Evolutionary conservation across 2,329 filamentous ascomycete genomes (phyloP), one percentile per base, ranked within the genome.

Genomic region (Talaromyces sp.): DNA sequence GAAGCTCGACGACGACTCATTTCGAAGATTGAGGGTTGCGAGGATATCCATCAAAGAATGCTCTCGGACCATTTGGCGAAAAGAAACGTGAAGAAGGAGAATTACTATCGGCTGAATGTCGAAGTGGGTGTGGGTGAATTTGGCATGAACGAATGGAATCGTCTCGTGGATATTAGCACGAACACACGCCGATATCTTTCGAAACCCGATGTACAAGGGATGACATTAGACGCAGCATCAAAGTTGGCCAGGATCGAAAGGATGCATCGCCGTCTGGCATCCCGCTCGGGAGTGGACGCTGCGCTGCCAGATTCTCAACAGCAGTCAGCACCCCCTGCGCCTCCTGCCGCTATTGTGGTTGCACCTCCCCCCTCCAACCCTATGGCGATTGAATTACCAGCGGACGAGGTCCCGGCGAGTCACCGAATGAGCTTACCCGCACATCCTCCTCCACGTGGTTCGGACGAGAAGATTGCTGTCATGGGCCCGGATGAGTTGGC

Each of bases 81-180:
- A 73, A 86, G 92, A 37, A 86, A 89, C 28, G 91, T 98, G 64
- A 93, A 90, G 69, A 84, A 86, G 58, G 93, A 97, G 63, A 91
- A 96, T 74, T 99, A 99, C 79, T 96, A 92, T 75, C 89, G 95
- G 7, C 81, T 98, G n/a, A 99, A 99, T 67, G 95, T 98, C 44
- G 93, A 98, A 72, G 88, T 96, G 16, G 95, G 93, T 1, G 93
- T 98, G 2, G 93, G 93, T 60, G 95, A 98, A 72, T 98, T 97
- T 74, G 93, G 91, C 58, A 98, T 99, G 92, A 99, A 98, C 73
- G 95, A 98, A 74, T 99, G 95, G 95, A 86, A 91, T 70, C 86
- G 93, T 3, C 80, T 98, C n/a, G 89, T 91, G 28, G 93, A 97
- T 59, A 98, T 99, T 77, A 96, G 91, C 79, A 97, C 92, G 14